A percentile compares a stretch with the other conserved stretches of the same genome.
Conservation (phyloP, 2,329 filamentous ascomycete genomes). For the Balansia obtecta region DNA sequence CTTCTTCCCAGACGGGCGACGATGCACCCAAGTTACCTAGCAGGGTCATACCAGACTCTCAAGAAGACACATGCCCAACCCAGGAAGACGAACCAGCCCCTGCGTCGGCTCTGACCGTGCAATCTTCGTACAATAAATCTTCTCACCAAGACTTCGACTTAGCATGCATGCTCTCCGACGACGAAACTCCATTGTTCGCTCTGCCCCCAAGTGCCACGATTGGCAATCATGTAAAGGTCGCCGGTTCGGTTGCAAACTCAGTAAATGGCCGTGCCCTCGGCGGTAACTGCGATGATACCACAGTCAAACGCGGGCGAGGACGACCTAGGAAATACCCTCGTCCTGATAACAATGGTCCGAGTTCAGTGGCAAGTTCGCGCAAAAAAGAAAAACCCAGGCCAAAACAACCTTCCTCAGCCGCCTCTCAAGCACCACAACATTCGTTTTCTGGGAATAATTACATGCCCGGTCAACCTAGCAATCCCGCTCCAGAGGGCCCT, state of each 20-base stretch:
- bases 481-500: background rate
- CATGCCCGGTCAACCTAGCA: background rate
- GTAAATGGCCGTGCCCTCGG: background rate
- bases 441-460: background rate
- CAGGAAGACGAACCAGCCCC: background rate
- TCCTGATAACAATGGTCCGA: background rate
- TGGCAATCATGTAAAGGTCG: background rate
- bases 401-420: background rate
- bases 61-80: constrained; percentile 15
- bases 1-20: constrained; percentile 4
- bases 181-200: constrained; percentile 20
- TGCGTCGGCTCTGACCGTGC: background rate
- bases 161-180: constrained; percentile 21
- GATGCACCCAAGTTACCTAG: background rate
- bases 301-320: constrained; percentile 1
- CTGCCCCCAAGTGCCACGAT: background rate
- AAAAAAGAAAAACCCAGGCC: background rate
- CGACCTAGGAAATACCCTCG: constrained; percentile 2
- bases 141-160: constrained; percentile 3
- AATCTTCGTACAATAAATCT: background rate
- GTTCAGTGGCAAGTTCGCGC: background rate
- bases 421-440: background rate
- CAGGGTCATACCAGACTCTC: constrained; percentile 16
- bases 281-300: background rate
- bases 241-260: background rate